Percentiles rank a stretch among this genome's conserved stretches.
Conservation (phyloP, 805 yeast genomes). For the Teunomyces lycoperdinae region DNA sequence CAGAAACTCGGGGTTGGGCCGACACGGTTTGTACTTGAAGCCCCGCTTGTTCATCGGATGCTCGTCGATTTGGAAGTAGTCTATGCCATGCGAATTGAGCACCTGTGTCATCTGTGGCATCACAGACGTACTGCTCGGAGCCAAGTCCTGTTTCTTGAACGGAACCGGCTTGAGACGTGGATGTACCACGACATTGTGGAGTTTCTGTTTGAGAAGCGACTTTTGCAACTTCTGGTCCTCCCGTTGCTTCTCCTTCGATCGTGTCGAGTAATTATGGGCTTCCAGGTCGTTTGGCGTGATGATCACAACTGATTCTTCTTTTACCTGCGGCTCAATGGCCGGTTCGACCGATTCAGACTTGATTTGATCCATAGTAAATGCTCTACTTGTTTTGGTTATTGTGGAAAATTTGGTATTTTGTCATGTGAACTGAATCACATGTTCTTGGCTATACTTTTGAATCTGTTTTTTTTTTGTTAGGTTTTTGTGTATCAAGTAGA, state of each 20-base stretch:
- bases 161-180: conserved; percentile 37
- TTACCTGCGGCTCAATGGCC: conserved; percentile 18
- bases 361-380: not conserved
- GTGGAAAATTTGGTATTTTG: not conserved
- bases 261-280: conserved; percentile 20
- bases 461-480: not conserved
- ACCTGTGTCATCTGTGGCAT: conserved; percentile 13
- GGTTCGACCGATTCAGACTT: conserved; percentile 3
- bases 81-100: conserved; percentile 13
- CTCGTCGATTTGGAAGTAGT: conserved; percentile 59
- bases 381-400: not conserved
- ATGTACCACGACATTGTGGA: conserved; percentile 30
- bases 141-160: conserved; percentile 17
- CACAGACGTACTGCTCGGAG: conserved; percentile 1
- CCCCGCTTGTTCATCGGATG: conserved; percentile 78
- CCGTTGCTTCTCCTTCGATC: conserved; percentile 22
- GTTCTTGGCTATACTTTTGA: not conserved
- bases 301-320: conserved; percentile 7
- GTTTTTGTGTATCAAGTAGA: not conserved
- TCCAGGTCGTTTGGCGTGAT: conserved; percentile 1
- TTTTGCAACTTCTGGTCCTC: conserved; percentile 15
- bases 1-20: conserved; percentile 60
- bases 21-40: conserved; percentile 75
- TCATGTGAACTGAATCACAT: not conserved
- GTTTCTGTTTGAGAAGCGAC: conserved; percentile 23